These are phyloP conservation scores for Canavalia gladiata DNA, from an alignment of 306 rosid species.

Conservation along the genomic window DNA sequence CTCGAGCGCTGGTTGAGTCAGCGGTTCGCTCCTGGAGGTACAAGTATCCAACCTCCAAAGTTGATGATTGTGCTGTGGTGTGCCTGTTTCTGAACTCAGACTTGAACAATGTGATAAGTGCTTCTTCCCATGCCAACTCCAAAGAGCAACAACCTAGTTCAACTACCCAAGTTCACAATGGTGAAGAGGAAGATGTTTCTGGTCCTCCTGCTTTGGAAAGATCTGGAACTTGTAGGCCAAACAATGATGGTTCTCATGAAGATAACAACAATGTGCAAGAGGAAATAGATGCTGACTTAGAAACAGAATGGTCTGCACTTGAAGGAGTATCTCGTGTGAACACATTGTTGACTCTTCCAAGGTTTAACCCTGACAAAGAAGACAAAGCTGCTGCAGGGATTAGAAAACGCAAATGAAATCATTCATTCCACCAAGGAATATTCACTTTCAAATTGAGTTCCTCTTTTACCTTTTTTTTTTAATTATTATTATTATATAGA, in stretches of 20 bases:
- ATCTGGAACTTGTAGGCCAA: conserved; percentile 62
- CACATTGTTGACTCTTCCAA: conserved; percentile 90
- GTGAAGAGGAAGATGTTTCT: conserved; percentile 45
- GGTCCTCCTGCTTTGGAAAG: conserved; percentile 55
- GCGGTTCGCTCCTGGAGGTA: conserved; percentile 87
- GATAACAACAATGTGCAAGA: conserved; percentile 56
- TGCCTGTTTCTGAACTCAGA: conserved; percentile 83
- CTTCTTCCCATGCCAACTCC: conserved; percentile 62
- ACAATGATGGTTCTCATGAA: conserved; percentile 46
- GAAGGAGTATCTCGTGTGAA: conserved; percentile 98
- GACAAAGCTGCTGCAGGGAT: conserved; percentile 54
- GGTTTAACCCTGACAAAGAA: conserved; percentile 83
- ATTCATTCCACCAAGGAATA: conserved; percentile 38
- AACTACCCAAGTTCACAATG: conserved; percentile 47
- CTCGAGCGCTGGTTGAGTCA: conserved; percentile 84
- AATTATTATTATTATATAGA: conserved; percentile 37
- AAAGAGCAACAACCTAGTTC: conserved; percentile 60
- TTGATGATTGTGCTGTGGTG: conserved; percentile 95
- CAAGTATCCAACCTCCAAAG: conserved; percentile 93
- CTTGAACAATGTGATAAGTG: conserved; percentile 53
- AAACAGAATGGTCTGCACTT: conserved; percentile 89
- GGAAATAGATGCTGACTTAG: conserved; percentile 61
- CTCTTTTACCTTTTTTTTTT: background rate
- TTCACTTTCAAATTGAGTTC: background rate
- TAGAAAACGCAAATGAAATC: conserved; percentile 58